Base-by-base conservation (phyloP, 192 early-diverging fungal species). In the Entomortierella chlamydospora region DNA sequence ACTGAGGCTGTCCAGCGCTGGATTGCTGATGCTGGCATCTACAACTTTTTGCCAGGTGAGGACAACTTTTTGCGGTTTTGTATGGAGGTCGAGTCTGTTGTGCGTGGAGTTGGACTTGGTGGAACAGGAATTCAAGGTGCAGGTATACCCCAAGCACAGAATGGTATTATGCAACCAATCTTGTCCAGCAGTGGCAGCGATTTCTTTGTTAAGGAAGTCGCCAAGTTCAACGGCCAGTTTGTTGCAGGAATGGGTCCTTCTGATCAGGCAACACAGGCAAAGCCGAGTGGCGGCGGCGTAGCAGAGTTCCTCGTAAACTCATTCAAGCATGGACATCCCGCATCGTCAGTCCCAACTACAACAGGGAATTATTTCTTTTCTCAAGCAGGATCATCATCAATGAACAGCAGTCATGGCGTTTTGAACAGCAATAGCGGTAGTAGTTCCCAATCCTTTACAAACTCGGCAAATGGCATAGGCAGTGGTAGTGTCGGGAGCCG, bases 31-130 rank as follows among this genome's bases (percentile, higher is more conserved):
- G 7, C 74, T 4, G 76, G 64, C 10, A 72, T 83, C 23, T 65
- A 83, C 31, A 83, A 80, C 39, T 80, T 83, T 42, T 64, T 83
- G 60, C 82, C 76, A 8, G 73, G 82, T 20, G 82, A 83, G 25
- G 82, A 83, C 45, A 71, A 68, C 26, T 83, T 83, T 65, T 55
- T 78, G 47, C 63, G 76, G 20, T 83, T 78, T 53, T 83, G 82
- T 41, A 83, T 83, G 73, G 82, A 83, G 37, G 42, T 83, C 26
- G 74, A 83, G 20, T 53, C 71, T 0, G 57, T 83, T n/a, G 61
- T 76, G n/a, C 41, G 59, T 15, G 70, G 73, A 18, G 20, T 83
- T 23, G 69, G 73, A 18, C 64, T 79, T 17, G 76, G 76, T 1
- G 76, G 76, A 22, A 79, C 76, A 0, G 76, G 76, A 8, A 79